Base-by-base conservation (phyloP, 768 basidiomycete genomes). In the Phlebiopsis gigantea region DNA sequence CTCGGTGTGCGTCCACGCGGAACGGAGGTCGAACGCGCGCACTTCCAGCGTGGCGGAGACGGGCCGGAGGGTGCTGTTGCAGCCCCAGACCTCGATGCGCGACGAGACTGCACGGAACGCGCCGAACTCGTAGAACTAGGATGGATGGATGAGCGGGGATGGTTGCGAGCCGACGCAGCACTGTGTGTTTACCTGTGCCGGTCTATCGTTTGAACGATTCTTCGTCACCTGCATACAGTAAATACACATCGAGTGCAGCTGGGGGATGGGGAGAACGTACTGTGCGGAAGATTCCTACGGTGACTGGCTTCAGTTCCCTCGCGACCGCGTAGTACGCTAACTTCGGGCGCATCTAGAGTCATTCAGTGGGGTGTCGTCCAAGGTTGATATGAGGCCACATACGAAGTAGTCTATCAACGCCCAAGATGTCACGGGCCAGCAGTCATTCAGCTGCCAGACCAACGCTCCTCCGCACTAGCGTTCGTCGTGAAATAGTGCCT, bases 391-490 rank as follows among this genome's bases (percentile, higher is more conserved):
- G n/a, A 39, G 6, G 31, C 14, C 12, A 41, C 64, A 50, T 42
- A 61, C 61, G 74, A 93, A 96, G 72, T 94, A 95, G 69, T 97
- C 94, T 28, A 84, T 81, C 61, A 96, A 93, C 1, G 89, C 83
- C 94, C 93, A 97, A 19, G 90, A 93, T 5, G 90, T 90, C 39
- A 85, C 85, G 2, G 94, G 94, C 91, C 93, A 96, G 69, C 92
- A 94, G 63, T 93, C 89, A 59, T 91, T 90, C 57, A 92, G 75
- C 83, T 90, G 63, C 94, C 94, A 96, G 15, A 96, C 92, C 42
- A 98, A 78, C 17, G 93, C 94, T 43, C 92, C 93, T 1, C 91
- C 81, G 1, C 87, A 92, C 60, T 62, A 39, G 12, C 17, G 34
- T 3, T 10, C 34, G 8, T 12, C 8, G 2, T 39, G 31, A 34